Percentiles rank a stretch among this genome's conserved stretches.
phyloP scores from a whole-genome alignment of 2,329 filamentous ascomycete species.

The Ceratocystis harringtonii region DNA sequence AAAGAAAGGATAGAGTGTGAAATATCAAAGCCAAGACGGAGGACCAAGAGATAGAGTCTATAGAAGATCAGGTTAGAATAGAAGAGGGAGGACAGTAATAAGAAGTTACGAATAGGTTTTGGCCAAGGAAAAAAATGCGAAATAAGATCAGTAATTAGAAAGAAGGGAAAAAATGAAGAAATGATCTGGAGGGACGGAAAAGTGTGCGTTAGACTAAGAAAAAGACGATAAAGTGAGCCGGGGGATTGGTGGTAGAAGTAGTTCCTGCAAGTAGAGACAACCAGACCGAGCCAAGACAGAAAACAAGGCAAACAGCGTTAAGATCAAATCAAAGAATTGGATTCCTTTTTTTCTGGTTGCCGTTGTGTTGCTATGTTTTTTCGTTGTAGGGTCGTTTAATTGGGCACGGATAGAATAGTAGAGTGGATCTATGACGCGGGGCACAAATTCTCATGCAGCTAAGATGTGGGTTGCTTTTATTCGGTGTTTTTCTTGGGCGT shows the following conservation, averaged over 20 bases:
- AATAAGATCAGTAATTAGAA: conserved; percentile 2
- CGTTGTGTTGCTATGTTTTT: neutral
- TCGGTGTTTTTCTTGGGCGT: neutral
- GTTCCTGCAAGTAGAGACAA: conserved; percentile 3
- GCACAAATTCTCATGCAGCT: conserved; percentile 3
- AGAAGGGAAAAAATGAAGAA: neutral
- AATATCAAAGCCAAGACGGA: neutral
- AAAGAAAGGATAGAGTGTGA: neutral
- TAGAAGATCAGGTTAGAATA: neutral
- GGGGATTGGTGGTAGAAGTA: conserved; percentile 4
- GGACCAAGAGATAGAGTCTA: neutral
- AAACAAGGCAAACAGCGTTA: neutral
- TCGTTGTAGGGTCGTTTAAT: neutral
- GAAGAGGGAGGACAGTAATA: neutral
- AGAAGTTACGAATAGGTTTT: neutral
- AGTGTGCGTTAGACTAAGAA: neutral
- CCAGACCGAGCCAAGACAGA: neutral
- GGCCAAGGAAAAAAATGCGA: neutral
- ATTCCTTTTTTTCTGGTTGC: neutral
- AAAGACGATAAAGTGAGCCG: neutral
- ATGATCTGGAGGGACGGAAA: neutral
- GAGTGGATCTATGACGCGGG: conserved; percentile 4
- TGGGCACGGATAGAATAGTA: neutral
- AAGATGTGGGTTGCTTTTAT: neutral
- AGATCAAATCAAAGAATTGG: neutral